phyloP scores from a whole-genome alignment of 345 rosid species.

The Citrus maxima region DNA sequence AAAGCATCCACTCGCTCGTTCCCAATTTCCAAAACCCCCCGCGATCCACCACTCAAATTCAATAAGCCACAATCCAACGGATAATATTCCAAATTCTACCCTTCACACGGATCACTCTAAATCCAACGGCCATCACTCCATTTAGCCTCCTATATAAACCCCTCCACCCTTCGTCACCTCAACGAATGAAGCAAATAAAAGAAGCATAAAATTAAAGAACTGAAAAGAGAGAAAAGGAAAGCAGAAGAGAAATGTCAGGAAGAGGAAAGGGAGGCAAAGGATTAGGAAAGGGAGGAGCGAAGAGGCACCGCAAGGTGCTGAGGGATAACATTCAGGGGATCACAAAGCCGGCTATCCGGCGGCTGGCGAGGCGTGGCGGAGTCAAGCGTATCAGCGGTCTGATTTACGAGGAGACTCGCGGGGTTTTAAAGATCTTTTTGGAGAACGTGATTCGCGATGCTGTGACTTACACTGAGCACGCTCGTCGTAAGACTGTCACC shows the following conservation, averaged over 20 bases:
- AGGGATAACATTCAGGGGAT: constrained; percentile 38
- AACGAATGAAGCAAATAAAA: background rate
- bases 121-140: constrained; percentile 17
- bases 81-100: background rate
- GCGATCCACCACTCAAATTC: background rate
- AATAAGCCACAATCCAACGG: constrained; percentile 1
- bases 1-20: background rate
- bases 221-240: background rate
- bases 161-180: accelerated
- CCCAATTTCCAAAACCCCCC: background rate
- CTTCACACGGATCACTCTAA: constrained; percentile 9
- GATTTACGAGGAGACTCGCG: constrained; percentile 40
- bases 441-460: constrained; percentile 35
- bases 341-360: constrained; percentile 23
- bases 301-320: constrained; percentile 33
- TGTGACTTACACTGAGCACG: constrained; percentile 37
- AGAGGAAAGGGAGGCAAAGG: constrained; percentile 41
- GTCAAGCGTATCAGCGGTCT: constrained; percentile 39
- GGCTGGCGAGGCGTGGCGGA: constrained; percentile 35
- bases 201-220: background rate
- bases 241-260: constrained; percentile 23
- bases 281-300: constrained; percentile 41
- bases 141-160: constrained; percentile 2
- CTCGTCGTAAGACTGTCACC: constrained; percentile 35
- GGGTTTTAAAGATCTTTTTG: constrained; percentile 33